Evolutionary conservation across 2,329 filamentous ascomycete species (phyloP).

Genomic region (Neospermospora avenae): DNA sequence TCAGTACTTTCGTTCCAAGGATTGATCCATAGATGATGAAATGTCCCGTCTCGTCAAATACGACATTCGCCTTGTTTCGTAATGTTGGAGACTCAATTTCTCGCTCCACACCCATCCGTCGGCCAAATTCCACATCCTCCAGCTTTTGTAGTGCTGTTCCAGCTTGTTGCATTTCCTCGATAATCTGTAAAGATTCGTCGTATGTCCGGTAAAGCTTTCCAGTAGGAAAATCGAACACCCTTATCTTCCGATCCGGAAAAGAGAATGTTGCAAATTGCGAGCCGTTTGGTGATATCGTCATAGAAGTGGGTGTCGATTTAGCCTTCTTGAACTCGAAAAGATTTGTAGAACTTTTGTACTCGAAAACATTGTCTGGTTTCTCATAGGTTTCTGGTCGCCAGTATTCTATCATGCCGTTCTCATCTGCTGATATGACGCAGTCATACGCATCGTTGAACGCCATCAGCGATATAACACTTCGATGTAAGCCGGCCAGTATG

Average conservation of each 20-base stretch:
- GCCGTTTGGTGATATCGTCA: conserved; percentile 83
- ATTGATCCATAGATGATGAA: conserved; percentile 95
- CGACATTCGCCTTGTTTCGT: conserved; percentile 73
- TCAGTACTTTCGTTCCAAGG: conserved; percentile 89
- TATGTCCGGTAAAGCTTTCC: conserved; percentile 90
- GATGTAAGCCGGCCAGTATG: conserved; percentile 74
- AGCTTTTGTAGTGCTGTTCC: conserved; percentile 77
- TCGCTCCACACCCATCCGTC: conserved; percentile 79
- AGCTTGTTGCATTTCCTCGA: conserved; percentile 95
- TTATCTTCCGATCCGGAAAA: conserved; percentile 87
- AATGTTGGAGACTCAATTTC: conserved; percentile 73
- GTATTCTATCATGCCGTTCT: conserved; percentile 93
- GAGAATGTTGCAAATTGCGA: conserved; percentile 86
- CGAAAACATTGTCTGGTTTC: conserved; percentile 88
- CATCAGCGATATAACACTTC: conserved; percentile 77
- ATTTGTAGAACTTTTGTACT: conserved; percentile 89
- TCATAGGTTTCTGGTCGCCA: conserved; percentile 84
- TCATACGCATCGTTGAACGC: conserved; percentile 85
- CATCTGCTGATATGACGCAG: conserved; percentile 87
- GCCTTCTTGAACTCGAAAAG: conserved; percentile 97
- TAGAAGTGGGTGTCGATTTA: conserved; percentile 76
- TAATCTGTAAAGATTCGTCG: conserved; percentile 85
- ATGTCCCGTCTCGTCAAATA: conserved; percentile 94
- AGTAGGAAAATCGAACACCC: conserved; percentile 87
- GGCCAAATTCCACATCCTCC: conserved; percentile 88